Evolutionary conservation across 2,329 filamentous ascomycete species (phyloP), one percentile per base, ranked within the genome.

Genomic region (Diaporthe nobilis): DNA sequence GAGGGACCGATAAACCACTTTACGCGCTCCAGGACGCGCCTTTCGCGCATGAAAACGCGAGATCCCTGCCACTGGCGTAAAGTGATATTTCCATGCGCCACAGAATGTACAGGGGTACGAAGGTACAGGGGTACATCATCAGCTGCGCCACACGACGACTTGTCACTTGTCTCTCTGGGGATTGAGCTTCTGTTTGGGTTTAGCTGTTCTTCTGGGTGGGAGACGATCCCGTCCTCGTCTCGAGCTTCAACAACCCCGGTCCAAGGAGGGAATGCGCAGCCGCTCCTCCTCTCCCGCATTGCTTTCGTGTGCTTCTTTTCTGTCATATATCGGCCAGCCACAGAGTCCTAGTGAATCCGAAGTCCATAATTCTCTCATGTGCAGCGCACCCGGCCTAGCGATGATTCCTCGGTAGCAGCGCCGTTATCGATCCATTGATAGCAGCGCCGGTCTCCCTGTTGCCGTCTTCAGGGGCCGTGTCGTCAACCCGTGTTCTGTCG

Each of bases 401-500:
- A 89, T 89, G 87, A 86, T 88, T 87, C 84, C 85, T 82, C 84
- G 84, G 83, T 89, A 89, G 84, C 81, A 73, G 68, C 68, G 71
- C 65, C 60, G 57, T 67, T 67, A 61, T 70, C 65, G 70, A 67
- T 68, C 61, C 53, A 63, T 70, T 68, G 47, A 72, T 67, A 77
- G 67, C 75, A 67, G 57, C 72, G 57, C 58, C 72, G 72, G 63
- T 47, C 70, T 31, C 65, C 68, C 60, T 77, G 63, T n/a, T 71
- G 57, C 37, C 31, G 44, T 75, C 68, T 61, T 31, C 28, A 57
- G 68, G 53, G 61, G 72, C 67, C 49, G 49, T 47, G 68, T 71
- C 70, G 73, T 65, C 70, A 51, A 57, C 39, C n/a, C 31, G 63
- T 53, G 34, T 53, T 42, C 39, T 53, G 44, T 71, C 57, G 71